Percentiles rank a stretch among this genome's conserved stretches.
These are phyloP conservation scores for Pseudonectria foliicola DNA, from an alignment of 2,329 filamentous ascomycete species.

Conservation along the genomic window DNA sequence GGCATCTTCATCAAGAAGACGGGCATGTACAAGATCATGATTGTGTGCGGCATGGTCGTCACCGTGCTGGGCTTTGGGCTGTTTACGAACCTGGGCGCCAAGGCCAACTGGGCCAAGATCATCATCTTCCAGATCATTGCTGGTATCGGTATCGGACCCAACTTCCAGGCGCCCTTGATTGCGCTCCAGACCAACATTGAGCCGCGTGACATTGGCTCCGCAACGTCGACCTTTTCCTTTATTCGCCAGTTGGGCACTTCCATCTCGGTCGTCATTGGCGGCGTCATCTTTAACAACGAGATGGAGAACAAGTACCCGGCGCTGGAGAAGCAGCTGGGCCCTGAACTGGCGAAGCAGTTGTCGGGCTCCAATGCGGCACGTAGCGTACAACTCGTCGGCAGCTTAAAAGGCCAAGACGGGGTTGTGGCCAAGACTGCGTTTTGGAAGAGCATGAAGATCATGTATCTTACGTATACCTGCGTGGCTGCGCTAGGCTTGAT, in stretches of 20 bases:
- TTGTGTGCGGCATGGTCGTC: constrained; percentile 51
- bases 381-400: constrained; percentile 50
- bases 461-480: constrained; percentile 52
- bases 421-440: constrained; percentile 38
- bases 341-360: constrained; percentile 42
- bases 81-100: constrained; percentile 53
- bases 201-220: constrained; percentile 58
- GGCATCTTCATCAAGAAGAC: constrained; percentile 56
- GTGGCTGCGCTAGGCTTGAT: constrained; percentile 41
- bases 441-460: constrained; percentile 42
- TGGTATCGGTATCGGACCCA: constrained; percentile 58
- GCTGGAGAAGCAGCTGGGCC: constrained; percentile 44
- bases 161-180: constrained; percentile 63
- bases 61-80: constrained; percentile 60
- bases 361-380: constrained; percentile 55
- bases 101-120: constrained; percentile 47
- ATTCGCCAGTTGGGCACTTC: constrained; percentile 62
- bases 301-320: constrained; percentile 50
- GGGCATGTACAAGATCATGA: constrained; percentile 56
- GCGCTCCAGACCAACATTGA: constrained; percentile 58
- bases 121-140: constrained; percentile 56
- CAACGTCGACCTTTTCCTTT: constrained; percentile 60
- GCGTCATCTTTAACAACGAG: constrained; percentile 72
- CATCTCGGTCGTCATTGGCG: constrained; percentile 63
- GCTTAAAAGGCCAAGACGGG: constrained; percentile 39